phyloP scores from a whole-genome alignment of 2,329 filamentous ascomycete species.

The Macrophomina tecta region DNA sequence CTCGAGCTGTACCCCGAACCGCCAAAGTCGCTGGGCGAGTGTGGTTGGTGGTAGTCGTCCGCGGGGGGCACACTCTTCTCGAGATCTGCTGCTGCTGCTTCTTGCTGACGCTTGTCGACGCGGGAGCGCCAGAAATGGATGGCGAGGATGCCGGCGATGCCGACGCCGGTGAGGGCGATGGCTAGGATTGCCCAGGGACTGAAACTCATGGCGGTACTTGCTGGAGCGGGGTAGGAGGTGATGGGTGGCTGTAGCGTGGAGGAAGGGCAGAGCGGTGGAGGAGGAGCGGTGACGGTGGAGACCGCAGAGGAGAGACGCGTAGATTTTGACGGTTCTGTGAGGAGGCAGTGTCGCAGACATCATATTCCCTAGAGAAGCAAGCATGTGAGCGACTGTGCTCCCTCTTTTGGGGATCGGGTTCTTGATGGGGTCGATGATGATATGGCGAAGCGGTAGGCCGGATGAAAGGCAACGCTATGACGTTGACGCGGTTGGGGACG shows the following conservation, averaged over 20 bases:
- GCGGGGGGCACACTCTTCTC: not conserved
- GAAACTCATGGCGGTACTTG: not conserved
- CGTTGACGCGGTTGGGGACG: constrained; percentile 4
- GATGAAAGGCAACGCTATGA: constrained; percentile 9
- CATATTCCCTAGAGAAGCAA: constrained; percentile 3
- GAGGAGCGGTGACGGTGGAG: not conserved
- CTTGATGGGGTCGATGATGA: constrained; percentile 8
- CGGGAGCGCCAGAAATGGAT: constrained; percentile 11
- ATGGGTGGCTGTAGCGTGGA: no score
- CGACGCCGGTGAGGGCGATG: constrained; percentile 15
- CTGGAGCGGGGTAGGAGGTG: not conserved
- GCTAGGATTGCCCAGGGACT: constrained; percentile 19
- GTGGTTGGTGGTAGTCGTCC: not conserved
- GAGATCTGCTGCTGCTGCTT: not conserved
- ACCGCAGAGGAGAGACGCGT: not conserved
- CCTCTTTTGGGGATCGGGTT: not conserved
- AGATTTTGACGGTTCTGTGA: not conserved
- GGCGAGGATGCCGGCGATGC: constrained; percentile 9
- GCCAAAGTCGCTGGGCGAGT: constrained; percentile 3
- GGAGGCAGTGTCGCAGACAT: constrained; percentile 18
- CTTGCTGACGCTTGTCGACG: constrained; percentile 2
- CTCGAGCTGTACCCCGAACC: not conserved
- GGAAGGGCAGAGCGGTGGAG: not conserved
- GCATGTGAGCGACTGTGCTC: constrained; percentile 11
- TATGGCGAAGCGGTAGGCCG: not conserved